Conservation (phyloP, 345 rosid species). For the Sisymbrium irio region DNA sequence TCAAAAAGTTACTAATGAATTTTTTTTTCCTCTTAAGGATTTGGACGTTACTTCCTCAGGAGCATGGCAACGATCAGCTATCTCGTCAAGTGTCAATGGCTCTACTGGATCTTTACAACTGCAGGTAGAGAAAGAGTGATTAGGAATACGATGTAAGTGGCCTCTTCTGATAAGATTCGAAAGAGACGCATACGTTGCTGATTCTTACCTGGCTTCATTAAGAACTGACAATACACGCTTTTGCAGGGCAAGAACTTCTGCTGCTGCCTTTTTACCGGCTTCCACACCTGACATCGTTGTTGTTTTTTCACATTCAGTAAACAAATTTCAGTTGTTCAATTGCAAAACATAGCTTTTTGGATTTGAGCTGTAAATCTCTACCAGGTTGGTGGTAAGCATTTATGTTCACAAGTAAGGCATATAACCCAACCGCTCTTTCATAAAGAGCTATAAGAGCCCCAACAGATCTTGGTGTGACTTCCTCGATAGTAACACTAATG, state of each 20-base stretch:
- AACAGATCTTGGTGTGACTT: constrained; percentile 87
- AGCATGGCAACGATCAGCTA: constrained; percentile 92
- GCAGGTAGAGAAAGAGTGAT: constrained; percentile 6
- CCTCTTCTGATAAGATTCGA: constrained; percentile 12
- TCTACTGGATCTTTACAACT: constrained; percentile 95
- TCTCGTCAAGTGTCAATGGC: constrained; percentile 77
- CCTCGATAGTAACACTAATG: constrained; percentile 81
- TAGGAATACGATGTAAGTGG: background rate
- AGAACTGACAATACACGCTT: constrained; percentile 91
- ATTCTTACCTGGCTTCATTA: constrained; percentile 80
- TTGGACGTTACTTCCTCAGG: constrained; percentile 56
- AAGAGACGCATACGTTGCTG: background rate
- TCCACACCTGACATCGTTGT: constrained; percentile 67
- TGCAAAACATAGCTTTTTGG: constrained; percentile 1
- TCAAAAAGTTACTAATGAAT: background rate
- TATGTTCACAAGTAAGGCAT: constrained; percentile 78
- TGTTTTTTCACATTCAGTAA: constrained; percentile 5
- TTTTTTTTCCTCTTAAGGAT: background rate
- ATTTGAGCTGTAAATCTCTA: constrained; percentile 25
- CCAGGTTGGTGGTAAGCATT: constrained; percentile 99
- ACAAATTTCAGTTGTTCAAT: background rate
- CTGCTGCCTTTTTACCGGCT: constrained; percentile 98
- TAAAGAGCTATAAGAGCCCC: constrained; percentile 93
- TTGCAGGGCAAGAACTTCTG: constrained; percentile 92
- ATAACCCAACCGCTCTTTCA: constrained; percentile 96